These are phyloP conservation scores for Cyclostephanos invisitatus DNA, from an alignment of 108 stramenopile species.

Conservation along the genomic window DNA sequence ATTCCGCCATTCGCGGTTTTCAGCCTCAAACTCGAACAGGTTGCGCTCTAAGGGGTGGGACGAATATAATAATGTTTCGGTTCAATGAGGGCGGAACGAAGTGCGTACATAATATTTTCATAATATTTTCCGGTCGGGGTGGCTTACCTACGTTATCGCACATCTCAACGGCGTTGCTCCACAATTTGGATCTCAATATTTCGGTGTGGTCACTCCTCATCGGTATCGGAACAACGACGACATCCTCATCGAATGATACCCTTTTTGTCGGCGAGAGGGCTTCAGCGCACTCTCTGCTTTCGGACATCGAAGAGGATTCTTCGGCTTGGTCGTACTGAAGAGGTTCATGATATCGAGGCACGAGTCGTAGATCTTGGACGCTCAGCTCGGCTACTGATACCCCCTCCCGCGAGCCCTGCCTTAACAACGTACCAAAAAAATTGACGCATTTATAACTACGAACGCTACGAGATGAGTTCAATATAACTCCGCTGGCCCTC, in stretches of 20 bases:
- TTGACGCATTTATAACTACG: neutral
- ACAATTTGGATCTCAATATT: conserved; percentile 67
- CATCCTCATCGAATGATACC: conserved; percentile 40
- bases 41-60: conserved; percentile 51
- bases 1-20: conserved; percentile 76
- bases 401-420: neutral
- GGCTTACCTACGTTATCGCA: conserved; percentile 59
- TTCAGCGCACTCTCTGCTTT: neutral
- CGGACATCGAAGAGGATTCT: neutral
- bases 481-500: too few species aligned
- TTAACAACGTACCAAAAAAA: neutral
- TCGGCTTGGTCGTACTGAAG: neutral
- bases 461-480: neutral
- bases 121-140: too few species aligned
- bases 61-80: neutral
- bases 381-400: neutral
- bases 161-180: conserved; percentile 69
- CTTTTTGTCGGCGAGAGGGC: neutral
- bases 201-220: conserved; percentile 76
- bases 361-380: neutral
- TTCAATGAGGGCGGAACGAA: neutral
- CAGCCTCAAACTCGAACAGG: conserved; percentile 70
- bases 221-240: conserved; percentile 75
- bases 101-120: too few species aligned
- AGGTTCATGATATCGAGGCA: neutral